These are phyloP conservation scores for Ramaria rubella DNA, from an alignment of 768 basidiomycete species.

Conservation along the genomic window DNA sequence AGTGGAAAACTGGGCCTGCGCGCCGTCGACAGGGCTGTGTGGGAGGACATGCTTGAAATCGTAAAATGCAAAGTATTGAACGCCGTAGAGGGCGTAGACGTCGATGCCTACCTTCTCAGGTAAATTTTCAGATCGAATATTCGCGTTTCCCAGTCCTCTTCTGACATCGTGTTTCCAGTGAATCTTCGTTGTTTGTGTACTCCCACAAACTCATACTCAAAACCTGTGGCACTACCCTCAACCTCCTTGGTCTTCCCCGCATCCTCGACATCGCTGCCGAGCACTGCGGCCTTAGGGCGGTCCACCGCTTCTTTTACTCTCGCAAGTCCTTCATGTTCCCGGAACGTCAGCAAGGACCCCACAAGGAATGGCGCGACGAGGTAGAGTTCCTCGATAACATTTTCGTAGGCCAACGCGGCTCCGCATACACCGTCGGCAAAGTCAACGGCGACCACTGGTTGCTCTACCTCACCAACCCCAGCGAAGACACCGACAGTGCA, in stretches of 20 bases:
- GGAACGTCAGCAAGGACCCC: slow-evolving; percentile 88
- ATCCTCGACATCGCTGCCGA: slow-evolving; percentile 88
- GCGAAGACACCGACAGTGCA: slow-evolving; percentile 18
- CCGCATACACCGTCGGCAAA: slow-evolving; percentile 95
- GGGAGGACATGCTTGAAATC: slow-evolving; percentile 97
- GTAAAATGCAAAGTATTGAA: slow-evolving; percentile 96
- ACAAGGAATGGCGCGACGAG: slow-evolving; percentile 90
- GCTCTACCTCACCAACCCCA: slow-evolving; percentile 79
- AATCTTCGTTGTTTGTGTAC: slow-evolving; percentile 93
- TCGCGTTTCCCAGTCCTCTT: slow-evolving; percentile 4
- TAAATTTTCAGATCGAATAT: slow-evolving; percentile 29
- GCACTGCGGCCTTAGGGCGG: slow-evolving; percentile 56
- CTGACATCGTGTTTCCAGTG: slow-evolving; percentile 45
- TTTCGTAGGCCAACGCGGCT: slow-evolving; percentile 62
- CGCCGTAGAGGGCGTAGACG: slow-evolving; percentile 79
- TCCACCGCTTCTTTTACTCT: slow-evolving; percentile 94
- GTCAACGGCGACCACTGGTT: slow-evolving; percentile 99
- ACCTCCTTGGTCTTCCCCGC: slow-evolving; percentile 88
- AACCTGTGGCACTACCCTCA: slow-evolving; percentile 97
- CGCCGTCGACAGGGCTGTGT: slow-evolving; percentile 62
- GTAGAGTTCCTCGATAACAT: slow-evolving; percentile 86
- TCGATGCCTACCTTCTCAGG: slow-evolving; percentile 96
- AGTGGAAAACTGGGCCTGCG: slow-evolving; percentile 55
- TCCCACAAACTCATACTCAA: slow-evolving; percentile 96
- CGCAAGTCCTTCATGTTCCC: slow-evolving; percentile 99